Percentiles rank a stretch among this genome's conserved stretches.
phyloP scores from a whole-genome alignment of 2,329 filamentous ascomycete species.

The Emmonsia crescens region DNA sequence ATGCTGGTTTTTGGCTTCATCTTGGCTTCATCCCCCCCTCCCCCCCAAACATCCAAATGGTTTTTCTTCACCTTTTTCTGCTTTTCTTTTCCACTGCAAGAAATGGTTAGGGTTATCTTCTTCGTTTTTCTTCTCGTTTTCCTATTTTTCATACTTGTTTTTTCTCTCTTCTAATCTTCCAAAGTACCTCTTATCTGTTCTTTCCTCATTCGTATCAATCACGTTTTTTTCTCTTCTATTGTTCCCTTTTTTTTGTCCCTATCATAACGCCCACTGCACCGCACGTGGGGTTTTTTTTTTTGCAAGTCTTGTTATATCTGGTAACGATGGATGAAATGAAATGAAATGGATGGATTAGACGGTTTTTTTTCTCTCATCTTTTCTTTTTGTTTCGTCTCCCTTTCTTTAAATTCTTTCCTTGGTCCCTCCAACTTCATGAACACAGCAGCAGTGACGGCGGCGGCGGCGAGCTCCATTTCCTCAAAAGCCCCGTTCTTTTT shows the following conservation, averaged over 20 bases:
- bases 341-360: conserved; percentile 3
- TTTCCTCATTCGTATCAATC: neutral
- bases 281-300: neutral
- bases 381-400: too few relatives aligned
- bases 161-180: neutral
- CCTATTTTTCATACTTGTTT: neutral
- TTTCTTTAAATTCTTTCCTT: neutral
- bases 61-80: neutral
- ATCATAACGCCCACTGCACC: neutral
- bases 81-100: neutral
- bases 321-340: neutral
- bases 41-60: neutral
- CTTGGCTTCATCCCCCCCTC: neutral
- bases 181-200: neutral
- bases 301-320: conserved; percentile 1
- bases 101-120: neutral
- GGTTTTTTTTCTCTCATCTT: neutral
- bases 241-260: neutral
- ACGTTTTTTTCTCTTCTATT: neutral
- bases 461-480: neutral
- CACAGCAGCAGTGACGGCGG: too few relatives aligned
- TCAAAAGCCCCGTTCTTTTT: neutral
- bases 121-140: neutral
- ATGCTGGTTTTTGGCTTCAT: neutral
- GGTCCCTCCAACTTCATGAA: too few relatives aligned